These are phyloP conservation scores for Achaetomium macrosporum DNA, from an alignment of 2,329 filamentous ascomycete genomes.

Conservation along the genomic window DNA sequence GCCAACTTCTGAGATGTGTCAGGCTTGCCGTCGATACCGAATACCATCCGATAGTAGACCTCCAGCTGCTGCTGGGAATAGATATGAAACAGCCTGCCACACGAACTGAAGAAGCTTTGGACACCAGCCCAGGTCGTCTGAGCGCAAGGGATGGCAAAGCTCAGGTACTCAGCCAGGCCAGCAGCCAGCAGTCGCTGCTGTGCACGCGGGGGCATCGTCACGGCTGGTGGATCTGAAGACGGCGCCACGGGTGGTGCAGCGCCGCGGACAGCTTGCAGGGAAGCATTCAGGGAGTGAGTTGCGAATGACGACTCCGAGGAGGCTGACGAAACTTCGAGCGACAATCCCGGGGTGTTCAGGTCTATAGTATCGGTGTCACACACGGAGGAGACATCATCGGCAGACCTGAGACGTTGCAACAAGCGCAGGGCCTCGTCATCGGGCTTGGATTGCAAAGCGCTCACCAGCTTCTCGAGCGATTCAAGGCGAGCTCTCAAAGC, in stretches of 20 bases:
- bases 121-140: slow-evolving; percentile 19
- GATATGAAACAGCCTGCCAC: slow-evolving; percentile 27
- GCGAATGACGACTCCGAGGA: too few relatives aligned
- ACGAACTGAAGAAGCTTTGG: slow-evolving; percentile 26
- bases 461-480: slow-evolving; percentile 27
- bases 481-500: slow-evolving; percentile 28
- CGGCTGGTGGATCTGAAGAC: background rate
- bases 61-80: slow-evolving; percentile 25
- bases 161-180: slow-evolving; percentile 5
- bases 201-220: background rate
- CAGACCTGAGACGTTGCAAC: slow-evolving; percentile 24
- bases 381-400: slow-evolving; percentile 14
- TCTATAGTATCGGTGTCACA: background rate
- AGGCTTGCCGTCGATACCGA: slow-evolving; percentile 13
- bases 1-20: slow-evolving; percentile 17
- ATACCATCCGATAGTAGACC: slow-evolving; percentile 18
- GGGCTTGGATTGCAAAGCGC: slow-evolving; percentile 21
- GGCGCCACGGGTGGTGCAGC: background rate
- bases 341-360: background rate
- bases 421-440: slow-evolving; percentile 25
- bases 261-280: too few relatives aligned
- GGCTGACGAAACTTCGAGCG: background rate
- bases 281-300: too few relatives aligned
- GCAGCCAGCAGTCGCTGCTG: background rate
- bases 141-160: slow-evolving; percentile 22